Conservation (phyloP, 345 rosid genomes). For the Rhodamnia rubescens region DNA sequence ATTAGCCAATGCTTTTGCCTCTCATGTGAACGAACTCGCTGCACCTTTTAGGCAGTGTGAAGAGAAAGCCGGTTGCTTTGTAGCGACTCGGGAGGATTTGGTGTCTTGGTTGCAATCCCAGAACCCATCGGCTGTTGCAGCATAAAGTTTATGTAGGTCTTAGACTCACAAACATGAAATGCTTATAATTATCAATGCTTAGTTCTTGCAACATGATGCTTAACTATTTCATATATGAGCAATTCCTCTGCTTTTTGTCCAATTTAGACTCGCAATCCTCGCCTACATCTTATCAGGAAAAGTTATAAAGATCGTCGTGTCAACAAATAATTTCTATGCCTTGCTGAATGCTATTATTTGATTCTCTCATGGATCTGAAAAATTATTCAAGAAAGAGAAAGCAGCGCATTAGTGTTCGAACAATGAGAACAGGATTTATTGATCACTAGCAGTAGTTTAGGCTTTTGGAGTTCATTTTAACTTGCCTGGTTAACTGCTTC, state of each 20-base stretch:
- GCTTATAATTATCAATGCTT: neutral
- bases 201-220: neutral
- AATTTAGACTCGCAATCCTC: neutral
- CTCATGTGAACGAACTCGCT: constrained; percentile 47
- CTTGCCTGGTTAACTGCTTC: neutral
- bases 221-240: neutral
- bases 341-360: neutral
- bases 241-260: neutral
- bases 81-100: constrained; percentile 72
- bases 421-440: neutral
- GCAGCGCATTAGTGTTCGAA: neutral
- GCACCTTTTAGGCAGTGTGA: constrained; percentile 66
- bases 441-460: neutral
- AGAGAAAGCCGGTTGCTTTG: constrained; percentile 54
- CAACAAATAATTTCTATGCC: neutral
- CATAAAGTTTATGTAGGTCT: neutral
- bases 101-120: constrained; percentile 63
- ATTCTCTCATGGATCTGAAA: neutral
- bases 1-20: constrained; percentile 57
- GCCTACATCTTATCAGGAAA: neutral
- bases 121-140: constrained; percentile 15
- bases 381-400: neutral
- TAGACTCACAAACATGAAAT: neutral
- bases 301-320: neutral
- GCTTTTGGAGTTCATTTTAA: neutral